A percentile compares a stretch with the other conserved stretches of the same genome.
These are phyloP conservation scores for Blastobotrys terrestris DNA, from an alignment of 805 yeast species.

Conservation along the genomic window DNA sequence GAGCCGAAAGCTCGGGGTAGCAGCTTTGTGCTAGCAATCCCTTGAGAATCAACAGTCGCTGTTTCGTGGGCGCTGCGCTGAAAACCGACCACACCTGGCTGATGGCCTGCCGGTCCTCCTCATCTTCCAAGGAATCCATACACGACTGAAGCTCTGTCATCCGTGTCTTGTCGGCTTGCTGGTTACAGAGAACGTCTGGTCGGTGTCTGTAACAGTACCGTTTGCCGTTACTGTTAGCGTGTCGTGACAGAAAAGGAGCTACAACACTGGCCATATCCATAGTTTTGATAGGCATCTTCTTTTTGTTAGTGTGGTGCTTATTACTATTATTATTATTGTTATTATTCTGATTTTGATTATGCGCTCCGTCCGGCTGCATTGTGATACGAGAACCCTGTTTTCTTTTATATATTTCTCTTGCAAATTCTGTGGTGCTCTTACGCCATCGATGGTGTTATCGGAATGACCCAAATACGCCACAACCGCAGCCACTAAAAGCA, in stretches of 20 bases:
- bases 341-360: background rate
- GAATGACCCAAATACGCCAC: background rate
- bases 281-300: background rate
- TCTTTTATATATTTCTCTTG: background rate
- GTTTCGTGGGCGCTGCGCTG: conserved; percentile 62
- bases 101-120: conserved; percentile 70
- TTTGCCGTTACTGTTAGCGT: conserved; percentile 6
- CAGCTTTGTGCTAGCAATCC: conserved; percentile 88
- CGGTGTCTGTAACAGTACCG: conserved; percentile 86
- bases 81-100: conserved; percentile 81
- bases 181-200: conserved; percentile 75
- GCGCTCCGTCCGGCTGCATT: background rate
- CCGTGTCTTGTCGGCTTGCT: conserved; percentile 55
- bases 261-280: conserved; percentile 1
- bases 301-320: background rate
- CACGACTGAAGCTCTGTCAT: conserved; percentile 56
- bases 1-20: conserved; percentile 86
- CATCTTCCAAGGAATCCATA: conserved; percentile 41
- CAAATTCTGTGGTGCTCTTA: background rate
- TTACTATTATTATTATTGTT: background rate
- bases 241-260: conserved; percentile 3
- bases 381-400: background rate
- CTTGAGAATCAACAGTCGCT: conserved; percentile 68
- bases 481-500: background rate
- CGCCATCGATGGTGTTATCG: background rate